Evolutionary conservation across 2,329 filamentous ascomycete genomes (phyloP), one percentile per base, ranked within the genome.

Genomic region (Tolypocladium nubicola): DNA sequence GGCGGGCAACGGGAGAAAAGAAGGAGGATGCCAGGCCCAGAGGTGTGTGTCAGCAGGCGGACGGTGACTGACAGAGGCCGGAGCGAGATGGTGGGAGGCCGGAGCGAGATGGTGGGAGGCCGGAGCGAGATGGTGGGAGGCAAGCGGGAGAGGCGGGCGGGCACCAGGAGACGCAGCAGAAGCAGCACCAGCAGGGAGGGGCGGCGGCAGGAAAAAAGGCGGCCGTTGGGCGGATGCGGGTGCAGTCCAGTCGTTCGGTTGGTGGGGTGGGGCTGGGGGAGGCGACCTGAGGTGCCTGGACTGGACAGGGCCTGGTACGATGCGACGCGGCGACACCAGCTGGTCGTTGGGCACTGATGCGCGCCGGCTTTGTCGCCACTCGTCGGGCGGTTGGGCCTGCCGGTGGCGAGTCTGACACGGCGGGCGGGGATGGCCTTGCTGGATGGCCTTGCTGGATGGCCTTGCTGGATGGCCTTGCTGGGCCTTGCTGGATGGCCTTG

Each of bases 81-180:
- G 61, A 60, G 58, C 23, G 61, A 61, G 63, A 60, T 60, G 47
- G 43, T 9, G 43, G 43, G 33, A 35, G 52, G 21, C 23, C n/a
- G 62, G 63, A 63, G 50, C 26, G 61, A 61, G 63, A 61, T 60
- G 60, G 59, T 58, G 57, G 66, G 67, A 63, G 59, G 61, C n/a
- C n/a, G 62, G 63, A 63, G 50, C 26, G 43, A n/a, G 49, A 14
- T 33, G 47, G 43, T 9, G 43, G 43, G 33, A 35, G 52, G 21
- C 23, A 33, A 3, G 10, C 26, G 26, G 45, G 45, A 49, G 16
- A 33, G 52, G 52, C 52, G 52, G 52, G 38, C 52, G 52, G 52
- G 38, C 52, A 23, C 52, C 52, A 30, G 26, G 14, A 40, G 26
- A 5, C 5, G 26, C 26, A 6, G 26, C 4, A 30, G 26, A 26